Evolutionary conservation across 768 basidiomycete species (phyloP), one percentile per base, ranked within the genome.

Genomic region (Lactifluus volemus): DNA sequence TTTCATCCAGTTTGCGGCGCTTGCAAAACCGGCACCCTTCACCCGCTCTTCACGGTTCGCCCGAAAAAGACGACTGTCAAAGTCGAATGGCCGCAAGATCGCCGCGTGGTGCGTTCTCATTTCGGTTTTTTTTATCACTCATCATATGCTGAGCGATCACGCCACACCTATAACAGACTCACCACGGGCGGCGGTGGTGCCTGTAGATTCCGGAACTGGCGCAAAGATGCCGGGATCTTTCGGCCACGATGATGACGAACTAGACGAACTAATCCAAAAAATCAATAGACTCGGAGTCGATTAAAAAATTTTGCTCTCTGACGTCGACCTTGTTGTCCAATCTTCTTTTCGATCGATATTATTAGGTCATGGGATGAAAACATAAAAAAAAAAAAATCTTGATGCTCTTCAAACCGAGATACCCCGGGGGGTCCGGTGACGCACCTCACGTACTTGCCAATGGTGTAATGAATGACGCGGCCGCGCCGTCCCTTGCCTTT

Each of bases 11-110:
- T 82, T 2, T 90, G 88, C 63, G 85, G 85, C 15, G 77, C 74
- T 0, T 90, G 88, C 67, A 81, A 78, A 68, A 75, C 72, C 49
- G 87, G 88, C 7, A 77, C 71, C 55, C 77, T 89, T 9, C 66
- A 79, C 11, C 82, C 88, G 11, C 73, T 83, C 21, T 89, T 88
- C 69, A 67, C 69, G 9, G 59, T 66, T 29, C 59, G 65, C 52
- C 14, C 59, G 21, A 64, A 49, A 21, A 64, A 55, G 48, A 41
- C 48, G 36, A 57, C 21, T 21, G 58, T 50, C n/a, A 53, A 55
- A 55, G 63, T 57, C 63, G 49, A 10, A 51, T 61, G 42, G 58
- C 63, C 50, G 61, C 61, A 17, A 59, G 53, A 30, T 49, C 49
- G 21, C 64, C 61, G 47, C 61, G 61, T 49, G 61, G 61, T 63